A percentile compares a stretch with the other conserved stretches of the same genome.
phyloP scores from a whole-genome alignment of 2,329 filamentous ascomycete species.

The Fusarium pseudocircinatum region DNA sequence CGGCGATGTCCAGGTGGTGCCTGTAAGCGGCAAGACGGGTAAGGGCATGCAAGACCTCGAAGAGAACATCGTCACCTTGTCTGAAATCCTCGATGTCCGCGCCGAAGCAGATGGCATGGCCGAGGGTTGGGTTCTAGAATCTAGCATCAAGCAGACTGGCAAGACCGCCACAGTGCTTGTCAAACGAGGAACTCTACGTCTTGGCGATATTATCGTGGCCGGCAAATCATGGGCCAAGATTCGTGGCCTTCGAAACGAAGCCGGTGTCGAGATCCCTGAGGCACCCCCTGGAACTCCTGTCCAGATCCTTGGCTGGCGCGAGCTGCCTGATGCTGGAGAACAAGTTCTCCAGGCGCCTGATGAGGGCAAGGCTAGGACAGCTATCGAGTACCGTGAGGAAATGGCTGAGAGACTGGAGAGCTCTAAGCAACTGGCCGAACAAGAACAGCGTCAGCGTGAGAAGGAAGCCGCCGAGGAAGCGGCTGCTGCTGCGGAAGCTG shows the following conservation, averaged over 20 bases:
- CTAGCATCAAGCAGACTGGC: slow-evolving; percentile 84
- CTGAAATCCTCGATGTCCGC: slow-evolving; percentile 90
- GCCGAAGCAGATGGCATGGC: slow-evolving; percentile 79
- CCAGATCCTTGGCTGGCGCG: slow-evolving; percentile 94
- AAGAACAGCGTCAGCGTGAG: slow-evolving; percentile 71
- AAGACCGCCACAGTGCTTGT: slow-evolving; percentile 90
- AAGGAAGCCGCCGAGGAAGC: slow-evolving; percentile 53
- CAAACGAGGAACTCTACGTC: slow-evolving; percentile 82
- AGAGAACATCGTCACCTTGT: slow-evolving; percentile 85
- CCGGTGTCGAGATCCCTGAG: slow-evolving; percentile 74
- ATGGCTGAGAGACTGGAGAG: slow-evolving; percentile 76
- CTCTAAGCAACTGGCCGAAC: slow-evolving; percentile 82
- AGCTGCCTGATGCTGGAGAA: slow-evolving; percentile 83
- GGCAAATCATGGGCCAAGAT: slow-evolving; percentile 89
- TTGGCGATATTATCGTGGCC: slow-evolving; percentile 86
- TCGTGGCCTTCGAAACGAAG: slow-evolving; percentile 86
- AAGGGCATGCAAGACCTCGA: slow-evolving; percentile 91
- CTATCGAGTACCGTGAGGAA: slow-evolving; percentile 79
- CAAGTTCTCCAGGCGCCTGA: slow-evolving; percentile 84
- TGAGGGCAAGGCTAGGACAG: slow-evolving; percentile 81
- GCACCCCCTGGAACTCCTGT: slow-evolving; percentile 90
- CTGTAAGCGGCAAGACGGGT: slow-evolving; percentile 93
- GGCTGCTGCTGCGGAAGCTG: slow-evolving; percentile 48
- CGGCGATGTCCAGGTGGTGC: slow-evolving; percentile 91
- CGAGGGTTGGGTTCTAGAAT: slow-evolving; percentile 95